A percentile compares a stretch with the other conserved stretches of the same genome.
Conservation (phyloP, 2,329 filamentous ascomycete genomes). For the Pyrenophora teres region DNA sequence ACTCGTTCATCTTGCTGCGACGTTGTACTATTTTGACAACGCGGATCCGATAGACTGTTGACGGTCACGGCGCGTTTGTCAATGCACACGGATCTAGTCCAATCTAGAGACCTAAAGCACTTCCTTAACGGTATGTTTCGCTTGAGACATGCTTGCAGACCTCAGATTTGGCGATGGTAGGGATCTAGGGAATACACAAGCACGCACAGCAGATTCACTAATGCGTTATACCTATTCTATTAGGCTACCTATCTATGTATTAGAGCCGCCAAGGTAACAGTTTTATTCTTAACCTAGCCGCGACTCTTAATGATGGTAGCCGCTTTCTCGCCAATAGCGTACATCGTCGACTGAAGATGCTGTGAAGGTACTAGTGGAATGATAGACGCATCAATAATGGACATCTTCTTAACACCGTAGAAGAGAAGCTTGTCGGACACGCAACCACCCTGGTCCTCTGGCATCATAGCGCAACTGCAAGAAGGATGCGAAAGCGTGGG, state of each 20-base stretch:
- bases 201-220: background rate
- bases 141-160: too few species aligned
- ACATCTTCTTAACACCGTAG: slow-evolving; percentile 35
- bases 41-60: too few species aligned
- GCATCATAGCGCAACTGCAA: slow-evolving; percentile 42
- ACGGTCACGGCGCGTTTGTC: too few species aligned
- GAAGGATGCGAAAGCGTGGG: slow-evolving; percentile 35
- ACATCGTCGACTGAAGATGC: slow-evolving; percentile 43
- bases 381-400: slow-evolving; percentile 40
- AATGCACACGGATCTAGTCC: too few species aligned
- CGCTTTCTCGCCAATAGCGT: slow-evolving; percentile 43
- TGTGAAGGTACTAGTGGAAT: slow-evolving; percentile 39
- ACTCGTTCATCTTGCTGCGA: too few species aligned
- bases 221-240: background rate
- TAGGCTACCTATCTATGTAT: background rate
- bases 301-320: slow-evolving; percentile 38
- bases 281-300: background rate
- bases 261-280: background rate
- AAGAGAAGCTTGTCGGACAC: slow-evolving; percentile 36
- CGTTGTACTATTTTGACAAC: too few species aligned
- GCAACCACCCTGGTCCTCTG: slow-evolving; percentile 36
- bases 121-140: too few species aligned
- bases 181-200: background rate
- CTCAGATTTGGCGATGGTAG: too few species aligned
- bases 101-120: too few species aligned